Conservation (phyloP, 352 stramenopile genomes). For the Phytophthora brassicae region DNA sequence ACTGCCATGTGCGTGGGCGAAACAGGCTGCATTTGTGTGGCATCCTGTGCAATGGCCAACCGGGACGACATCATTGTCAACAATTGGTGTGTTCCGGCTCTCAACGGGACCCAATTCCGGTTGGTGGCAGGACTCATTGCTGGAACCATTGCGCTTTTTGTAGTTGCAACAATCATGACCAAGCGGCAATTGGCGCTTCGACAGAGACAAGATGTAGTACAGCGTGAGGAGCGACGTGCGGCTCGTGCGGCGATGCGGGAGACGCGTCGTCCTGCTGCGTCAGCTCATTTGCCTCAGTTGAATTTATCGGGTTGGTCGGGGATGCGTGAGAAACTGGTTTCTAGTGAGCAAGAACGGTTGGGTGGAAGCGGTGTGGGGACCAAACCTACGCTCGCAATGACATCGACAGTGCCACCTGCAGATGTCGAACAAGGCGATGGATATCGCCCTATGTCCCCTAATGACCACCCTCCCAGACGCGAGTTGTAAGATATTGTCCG, state of each 20-base stretch:
- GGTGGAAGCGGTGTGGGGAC: slow-evolving; percentile 1
- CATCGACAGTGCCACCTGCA: slow-evolving; percentile 13
- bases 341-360: slow-evolving; percentile 28
- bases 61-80: slow-evolving; percentile 27
- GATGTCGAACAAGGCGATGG: slow-evolving; percentile 42
- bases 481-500: slow-evolving; percentile 24
- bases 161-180: slow-evolving; percentile 22
- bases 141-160: slow-evolving; percentile 30
- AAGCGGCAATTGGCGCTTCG: slow-evolving; percentile 26
- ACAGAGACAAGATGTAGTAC: slow-evolving; percentile 11
- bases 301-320: slow-evolving; percentile 51
- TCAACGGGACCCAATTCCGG: slow-evolving; percentile 28
- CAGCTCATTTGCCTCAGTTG: slow-evolving; percentile 32
- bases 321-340: slow-evolving; percentile 52
- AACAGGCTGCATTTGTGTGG: slow-evolving; percentile 47
- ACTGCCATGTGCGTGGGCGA: slow-evolving; percentile 32
- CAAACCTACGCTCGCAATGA: slow-evolving; percentile 20
- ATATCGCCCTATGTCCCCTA: slow-evolving; percentile 40
- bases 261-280: slow-evolving; percentile 12
- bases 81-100: slow-evolving; percentile 30
- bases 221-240: slow-evolving; percentile 13
- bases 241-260: slow-evolving; percentile 15
- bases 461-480: slow-evolving; percentile 16
- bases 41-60: slow-evolving; percentile 34
- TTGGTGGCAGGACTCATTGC: slow-evolving; percentile 27